Evolutionary conservation across 768 basidiomycete species (phyloP), one percentile per base, ranked within the genome.

Genomic region (Suillus clintonianus): DNA sequence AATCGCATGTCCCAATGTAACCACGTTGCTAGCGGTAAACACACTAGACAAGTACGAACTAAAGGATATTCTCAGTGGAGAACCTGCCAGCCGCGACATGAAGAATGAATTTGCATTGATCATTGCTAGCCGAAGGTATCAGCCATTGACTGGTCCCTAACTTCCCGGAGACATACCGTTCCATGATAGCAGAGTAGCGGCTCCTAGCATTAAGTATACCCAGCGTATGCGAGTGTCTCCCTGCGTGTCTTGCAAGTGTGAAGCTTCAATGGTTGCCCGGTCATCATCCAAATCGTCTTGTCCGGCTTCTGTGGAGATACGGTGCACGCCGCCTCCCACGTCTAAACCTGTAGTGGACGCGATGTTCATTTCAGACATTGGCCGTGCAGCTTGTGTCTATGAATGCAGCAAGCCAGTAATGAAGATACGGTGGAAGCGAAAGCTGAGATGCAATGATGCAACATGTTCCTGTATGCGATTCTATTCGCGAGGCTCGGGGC

Each of bases 71-170:
- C 82, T 79, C 22, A 90, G 68, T 0, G 86, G 73, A 3, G 92
- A 90, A 22, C 81, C 83, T 11, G 78, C 81, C 42, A 97, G 75
- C 61, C 92, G 82, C 0, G 91, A 86, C 37, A 90, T 73, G 73
- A 97, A 93, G 73, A 89, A 94, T 0, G 94, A 88, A 54, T 88
- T 88, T 0, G 90, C 93, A 37, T 92, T 97, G 30, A 97, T 95
- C 71, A 95, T 79, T 1, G 89, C 95, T 97, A 62, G 24, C 8
- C 22, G 27, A 27, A n/a, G 17, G 42, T 58, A 10, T 60, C 64
- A 48, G 65, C 62, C 59, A 63, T 32, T 7, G 10, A 41, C 41
- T 41, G 17, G 11, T 37, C 37, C 6, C 27, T 24, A 14, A 24
- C 15, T 57, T 17, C 15, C 45, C 56, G 22, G 39, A 13, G 11